Evolutionary conservation across 164 flowering plant genomes (phyloP).

Genomic region (Hamamelis virginiana): DNA sequence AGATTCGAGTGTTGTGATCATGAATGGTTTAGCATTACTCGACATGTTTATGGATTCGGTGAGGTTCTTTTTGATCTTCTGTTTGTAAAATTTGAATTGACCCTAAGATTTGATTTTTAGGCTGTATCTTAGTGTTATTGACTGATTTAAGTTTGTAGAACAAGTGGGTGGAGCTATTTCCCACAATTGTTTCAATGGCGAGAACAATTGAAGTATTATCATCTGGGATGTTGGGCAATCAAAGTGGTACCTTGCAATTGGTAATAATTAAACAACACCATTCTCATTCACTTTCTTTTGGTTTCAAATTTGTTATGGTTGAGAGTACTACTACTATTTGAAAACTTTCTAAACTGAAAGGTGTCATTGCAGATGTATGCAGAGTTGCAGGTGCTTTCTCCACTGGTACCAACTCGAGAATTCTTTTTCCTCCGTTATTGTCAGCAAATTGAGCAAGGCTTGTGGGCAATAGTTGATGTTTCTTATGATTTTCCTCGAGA

Average conservation of each 20-base stretch:
- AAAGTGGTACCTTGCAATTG: slow-evolving; percentile 45
- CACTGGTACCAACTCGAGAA: slow-evolving; percentile 40
- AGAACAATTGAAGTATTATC: slow-evolving; percentile 51
- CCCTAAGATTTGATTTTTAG: not conserved
- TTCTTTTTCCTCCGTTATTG: slow-evolving; percentile 44
- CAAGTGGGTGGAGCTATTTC: slow-evolving; percentile 54
- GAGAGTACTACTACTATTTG: not conserved
- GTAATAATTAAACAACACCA: slow-evolving; percentile 20
- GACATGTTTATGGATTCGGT: slow-evolving; percentile 60
- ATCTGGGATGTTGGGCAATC: slow-evolving; percentile 35
- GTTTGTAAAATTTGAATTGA: not conserved
- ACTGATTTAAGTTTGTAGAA: slow-evolving; percentile 30
- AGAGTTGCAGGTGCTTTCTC: slow-evolving; percentile 48
- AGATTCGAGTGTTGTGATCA: slow-evolving; percentile 49
- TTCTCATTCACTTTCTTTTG: not conserved
- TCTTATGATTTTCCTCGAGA: slow-evolving; percentile 46
- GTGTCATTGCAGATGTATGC: slow-evolving; percentile 39
- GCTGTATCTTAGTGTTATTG: not conserved
- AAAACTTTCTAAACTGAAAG: not conserved
- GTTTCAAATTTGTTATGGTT: not conserved
- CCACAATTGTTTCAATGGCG: slow-evolving; percentile 49
- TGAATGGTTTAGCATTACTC: slow-evolving; percentile 45
- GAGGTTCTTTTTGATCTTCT: slow-evolving; percentile 7
- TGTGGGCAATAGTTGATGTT: slow-evolving; percentile 50
- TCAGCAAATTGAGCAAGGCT: slow-evolving; percentile 47